phyloP scores from a whole-genome alignment of 176 grass and related monocot genomes.

The Cenchrus fungigraminus region DNA sequence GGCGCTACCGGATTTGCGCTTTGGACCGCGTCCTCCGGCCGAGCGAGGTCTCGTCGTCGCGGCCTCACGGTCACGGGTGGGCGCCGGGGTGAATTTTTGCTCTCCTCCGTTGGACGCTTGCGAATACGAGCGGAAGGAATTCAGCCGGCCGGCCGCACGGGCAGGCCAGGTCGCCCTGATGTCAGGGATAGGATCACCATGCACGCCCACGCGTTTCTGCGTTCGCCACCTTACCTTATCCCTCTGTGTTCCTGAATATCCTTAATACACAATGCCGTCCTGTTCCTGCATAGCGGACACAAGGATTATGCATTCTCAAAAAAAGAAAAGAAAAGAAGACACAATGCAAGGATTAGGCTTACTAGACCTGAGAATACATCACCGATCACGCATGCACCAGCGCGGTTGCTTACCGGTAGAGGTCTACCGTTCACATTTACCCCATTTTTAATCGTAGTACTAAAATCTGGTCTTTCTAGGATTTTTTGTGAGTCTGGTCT shows the following conservation, averaged over 20 bases:
- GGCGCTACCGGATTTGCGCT: not conserved
- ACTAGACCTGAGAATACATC: not conserved
- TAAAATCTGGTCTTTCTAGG: not conserved
- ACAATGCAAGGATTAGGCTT: not conserved
- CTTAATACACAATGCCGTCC: not conserved
- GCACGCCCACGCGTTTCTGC: constrained; percentile 21
- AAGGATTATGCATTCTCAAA: too few relatives aligned
- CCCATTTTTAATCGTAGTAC: constrained; percentile 1
- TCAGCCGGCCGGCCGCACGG: constrained; percentile 42
- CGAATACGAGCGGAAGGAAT: not conserved
- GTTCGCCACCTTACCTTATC: not conserved
- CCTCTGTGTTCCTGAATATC: not conserved
- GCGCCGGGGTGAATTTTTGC: too few relatives aligned
- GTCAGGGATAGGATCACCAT: not conserved
- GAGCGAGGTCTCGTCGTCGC: not conserved
- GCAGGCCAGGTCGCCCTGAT: constrained; percentile 22
- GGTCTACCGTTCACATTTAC: not conserved
- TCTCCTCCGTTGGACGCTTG: too few relatives aligned
- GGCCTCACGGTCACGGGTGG: too few relatives aligned
- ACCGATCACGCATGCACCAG: not conserved
- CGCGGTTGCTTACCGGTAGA: not conserved
- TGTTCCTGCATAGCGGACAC: not conserved
- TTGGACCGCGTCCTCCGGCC: constrained; percentile 35
- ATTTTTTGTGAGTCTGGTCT: too few relatives aligned
- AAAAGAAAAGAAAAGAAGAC: too few relatives aligned